A percentile compares a stretch with the other conserved stretches of the same genome.
Evolutionary conservation across 768 basidiomycete genomes (phyloP).

Genomic region (Lactarius vividus): DNA sequence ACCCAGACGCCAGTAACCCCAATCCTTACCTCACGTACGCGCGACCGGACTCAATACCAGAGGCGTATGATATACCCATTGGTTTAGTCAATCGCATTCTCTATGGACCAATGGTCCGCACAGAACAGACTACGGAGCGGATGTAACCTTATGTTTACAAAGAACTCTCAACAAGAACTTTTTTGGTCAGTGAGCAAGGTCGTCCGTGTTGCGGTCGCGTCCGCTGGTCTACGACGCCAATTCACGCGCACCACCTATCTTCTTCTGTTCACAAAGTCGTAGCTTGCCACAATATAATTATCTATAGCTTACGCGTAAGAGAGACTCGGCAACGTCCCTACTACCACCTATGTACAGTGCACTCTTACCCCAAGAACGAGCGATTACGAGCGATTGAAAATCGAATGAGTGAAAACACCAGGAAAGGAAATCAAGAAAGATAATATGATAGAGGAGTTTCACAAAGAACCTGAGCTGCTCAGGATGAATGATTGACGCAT

Average conservation of each 20-base stretch:
- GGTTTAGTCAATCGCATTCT: conserved; percentile 75
- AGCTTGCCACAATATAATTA: conserved; percentile 23
- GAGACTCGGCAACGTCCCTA: conserved; percentile 1
- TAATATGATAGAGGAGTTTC: conserved; percentile 13
- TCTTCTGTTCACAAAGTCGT: conserved; percentile 7
- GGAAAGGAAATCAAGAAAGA: conserved; percentile 23
- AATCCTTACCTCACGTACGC: conserved; percentile 52
- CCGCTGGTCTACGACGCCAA: background rate
- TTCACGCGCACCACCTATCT: background rate
- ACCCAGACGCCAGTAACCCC: conserved; percentile 40
- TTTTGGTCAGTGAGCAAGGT: background rate
- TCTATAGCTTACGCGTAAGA: conserved; percentile 24
- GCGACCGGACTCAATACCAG: conserved; percentile 49
- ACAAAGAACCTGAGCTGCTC: background rate
- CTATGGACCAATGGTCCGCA: conserved; percentile 37
- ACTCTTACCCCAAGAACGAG: conserved; percentile 15
- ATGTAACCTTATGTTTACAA: background rate
- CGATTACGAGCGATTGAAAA: conserved; percentile 8
- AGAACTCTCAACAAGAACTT: background rate
- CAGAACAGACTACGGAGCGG: background rate
- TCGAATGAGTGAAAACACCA: conserved; percentile 2
- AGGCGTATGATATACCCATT: conserved; percentile 79
- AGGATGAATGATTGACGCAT: conserved; percentile 17
- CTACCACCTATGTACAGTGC: conserved; percentile 19
- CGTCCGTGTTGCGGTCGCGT: background rate